phyloP scores from a whole-genome alignment of 805 yeast genomes.

The Candida dendrica region DNA sequence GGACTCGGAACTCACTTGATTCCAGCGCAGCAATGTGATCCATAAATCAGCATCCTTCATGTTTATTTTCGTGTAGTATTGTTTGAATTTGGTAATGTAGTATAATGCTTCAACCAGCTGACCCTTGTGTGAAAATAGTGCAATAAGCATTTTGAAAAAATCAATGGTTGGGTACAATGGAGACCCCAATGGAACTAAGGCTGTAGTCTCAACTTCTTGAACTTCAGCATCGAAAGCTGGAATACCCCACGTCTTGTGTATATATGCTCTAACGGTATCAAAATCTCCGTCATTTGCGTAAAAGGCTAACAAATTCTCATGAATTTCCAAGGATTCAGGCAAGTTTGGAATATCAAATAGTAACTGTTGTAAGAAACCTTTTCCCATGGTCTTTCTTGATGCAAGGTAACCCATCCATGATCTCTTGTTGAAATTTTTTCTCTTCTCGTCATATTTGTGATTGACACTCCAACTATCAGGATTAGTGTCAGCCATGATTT shows the following conservation, averaged over 20 bases:
- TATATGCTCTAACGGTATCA: background rate
- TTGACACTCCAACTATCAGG: background rate
- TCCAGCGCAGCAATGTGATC: background rate
- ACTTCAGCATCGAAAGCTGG: background rate
- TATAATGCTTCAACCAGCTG: background rate
- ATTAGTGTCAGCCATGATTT: background rate
- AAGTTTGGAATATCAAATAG: background rate
- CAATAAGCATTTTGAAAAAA: background rate
- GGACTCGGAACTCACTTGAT: background rate
- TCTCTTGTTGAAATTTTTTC: background rate
- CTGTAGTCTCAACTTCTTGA: too few species aligned
- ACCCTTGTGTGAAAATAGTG: background rate
- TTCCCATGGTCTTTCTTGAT: background rate
- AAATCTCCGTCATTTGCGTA: background rate
- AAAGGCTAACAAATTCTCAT: background rate
- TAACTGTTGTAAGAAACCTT: background rate
- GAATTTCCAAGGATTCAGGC: background rate
- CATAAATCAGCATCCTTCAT: background rate
- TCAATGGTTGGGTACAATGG: background rate
- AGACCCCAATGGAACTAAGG: background rate
- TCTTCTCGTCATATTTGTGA: too few species aligned
- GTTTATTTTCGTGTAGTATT: background rate
- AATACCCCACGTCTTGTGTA: background rate
- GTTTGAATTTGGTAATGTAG: background rate
- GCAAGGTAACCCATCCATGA: background rate